Base-by-base conservation (phyloP, 805 yeast species). In the Yarrowia alimentaria region DNA sequence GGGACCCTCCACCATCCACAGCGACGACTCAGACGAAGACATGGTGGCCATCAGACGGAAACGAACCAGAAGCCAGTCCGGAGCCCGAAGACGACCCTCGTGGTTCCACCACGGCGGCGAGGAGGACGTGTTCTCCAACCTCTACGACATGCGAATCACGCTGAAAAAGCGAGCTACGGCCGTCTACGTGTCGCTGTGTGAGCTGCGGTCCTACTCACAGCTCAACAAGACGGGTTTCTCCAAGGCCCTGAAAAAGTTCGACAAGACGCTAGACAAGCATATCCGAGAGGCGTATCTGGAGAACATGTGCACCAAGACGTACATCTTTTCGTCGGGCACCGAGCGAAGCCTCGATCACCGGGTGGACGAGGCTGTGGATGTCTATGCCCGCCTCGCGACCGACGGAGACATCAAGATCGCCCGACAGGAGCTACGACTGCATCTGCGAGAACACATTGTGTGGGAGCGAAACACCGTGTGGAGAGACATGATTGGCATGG, bases 391-490 rank as follows among this genome's bases (percentile, higher is more conserved):
- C 13, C 64, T 80, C 16, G 63, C 73, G 8, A 59, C 74, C 57
- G 61, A 75, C 64, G 54, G 68, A 54, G 56, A 72, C 60, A 34
- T 56, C 12, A 67, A 61, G 4, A 62, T 60, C 34, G 85, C 90
- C 0, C 70, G 69, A 49, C 79, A 74, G 65, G 60, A 60, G 29
- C 66, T 80, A 33, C 68, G 74, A 50, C 61, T 77, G 54, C 76
- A 79, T 68, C 68, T 91, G 56, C 75, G 97, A 56, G 99, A 91
- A 60, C 95, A 91, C 65, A 85, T 91, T 26, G 96, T 90, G 14
- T 91, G 96, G 94, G 98, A 91, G 68, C 77, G 99, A 65, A 89
- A 89, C 64, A 91, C 97, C 0, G 97, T 91, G 21, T 91, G 99
- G 99, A 82, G 93, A 63, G 97, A 91, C 66, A 82, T 91, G 83